Percentiles rank a stretch among this genome's conserved stretches.
These are phyloP conservation scores for Spironucleus salmonicida DNA, from an alignment of 208 protist species.

Conservation along the genomic window DNA sequence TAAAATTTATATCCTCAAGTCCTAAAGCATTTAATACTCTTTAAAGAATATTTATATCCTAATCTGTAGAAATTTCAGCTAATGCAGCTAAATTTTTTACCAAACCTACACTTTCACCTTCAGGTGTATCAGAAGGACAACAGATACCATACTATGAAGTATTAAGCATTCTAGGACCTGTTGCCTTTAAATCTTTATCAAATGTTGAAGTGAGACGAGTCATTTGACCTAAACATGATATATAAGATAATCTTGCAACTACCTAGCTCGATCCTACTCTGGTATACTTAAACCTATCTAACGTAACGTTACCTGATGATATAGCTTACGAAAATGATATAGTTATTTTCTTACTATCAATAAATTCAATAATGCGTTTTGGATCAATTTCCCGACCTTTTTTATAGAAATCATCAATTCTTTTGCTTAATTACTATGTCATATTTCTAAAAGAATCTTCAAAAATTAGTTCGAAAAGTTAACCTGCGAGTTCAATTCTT, in stretches of 20 bases:
- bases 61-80: slow-evolving; percentile 87
- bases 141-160: slow-evolving; percentile 97
- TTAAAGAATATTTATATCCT: slow-evolving; percentile 62
- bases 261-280: slow-evolving; percentile 75
- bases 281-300: slow-evolving; percentile 84
- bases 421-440: slow-evolving; percentile 62
- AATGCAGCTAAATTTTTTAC: slow-evolving; percentile 97
- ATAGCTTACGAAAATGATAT: slow-evolving; percentile 82
- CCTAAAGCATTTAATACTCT: slow-evolving; percentile 34
- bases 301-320: slow-evolving; percentile 75
- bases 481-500: slow-evolving; percentile 62
- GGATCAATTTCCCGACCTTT: slow-evolving; percentile 64
- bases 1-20: background rate
- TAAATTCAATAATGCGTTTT: slow-evolving; percentile 73
- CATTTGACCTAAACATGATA: slow-evolving; percentile 92
- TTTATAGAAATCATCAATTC: slow-evolving; percentile 40
- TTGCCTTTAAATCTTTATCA: slow-evolving; percentile 92
- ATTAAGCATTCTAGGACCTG: slow-evolving; percentile 73
- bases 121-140: slow-evolving; percentile 95
- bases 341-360: slow-evolving; percentile 77
- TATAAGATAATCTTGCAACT: slow-evolving; percentile 91
- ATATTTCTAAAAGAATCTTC: slow-evolving; percentile 76
- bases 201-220: slow-evolving; percentile 91
- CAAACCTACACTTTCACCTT: slow-evolving; percentile 90
- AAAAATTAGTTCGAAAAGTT: slow-evolving; percentile 27